These are phyloP conservation scores for Leccinum angustisporum DNA, from an alignment of 1,284 basidiomycete species.

Conservation along the genomic window DNA sequence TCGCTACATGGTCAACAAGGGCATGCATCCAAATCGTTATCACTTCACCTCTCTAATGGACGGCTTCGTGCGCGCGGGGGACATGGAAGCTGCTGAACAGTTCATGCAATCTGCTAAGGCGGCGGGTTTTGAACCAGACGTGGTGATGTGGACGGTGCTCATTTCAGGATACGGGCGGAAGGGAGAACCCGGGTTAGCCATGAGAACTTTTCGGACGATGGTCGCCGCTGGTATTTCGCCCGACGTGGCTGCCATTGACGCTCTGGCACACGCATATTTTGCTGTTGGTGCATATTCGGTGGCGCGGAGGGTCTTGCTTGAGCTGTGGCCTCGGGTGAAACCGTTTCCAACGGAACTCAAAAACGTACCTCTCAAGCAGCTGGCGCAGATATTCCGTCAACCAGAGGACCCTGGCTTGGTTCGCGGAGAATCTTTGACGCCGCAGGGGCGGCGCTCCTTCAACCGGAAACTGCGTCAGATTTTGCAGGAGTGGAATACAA, in stretches of 20 bases:
- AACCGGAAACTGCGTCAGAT: slow-evolving; percentile 30
- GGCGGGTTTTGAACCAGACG: slow-evolving; percentile 52
- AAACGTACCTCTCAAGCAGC: slow-evolving; percentile 41
- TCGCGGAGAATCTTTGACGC: slow-evolving; percentile 21
- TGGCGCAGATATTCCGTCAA: slow-evolving; percentile 45
- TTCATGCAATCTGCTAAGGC: slow-evolving; percentile 51
- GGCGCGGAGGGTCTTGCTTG: slow-evolving; percentile 54
- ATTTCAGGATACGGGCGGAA: slow-evolving; percentile 63
- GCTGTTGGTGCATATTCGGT: slow-evolving; percentile 48
- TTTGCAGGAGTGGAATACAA: slow-evolving; percentile 23
- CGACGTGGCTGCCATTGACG: slow-evolving; percentile 66
- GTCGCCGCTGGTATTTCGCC: slow-evolving; percentile 57
- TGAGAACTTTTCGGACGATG: slow-evolving; percentile 62
- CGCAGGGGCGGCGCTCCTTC: slow-evolving; percentile 33
- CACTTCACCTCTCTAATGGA: slow-evolving; percentile 73
- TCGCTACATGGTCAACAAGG: slow-evolving; percentile 55
- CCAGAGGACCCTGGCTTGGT: slow-evolving; percentile 10
- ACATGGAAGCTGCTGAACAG: slow-evolving; percentile 51
- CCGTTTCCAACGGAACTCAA: slow-evolving; percentile 54
- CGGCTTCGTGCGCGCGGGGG: slow-evolving; percentile 54
- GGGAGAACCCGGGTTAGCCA: slow-evolving; percentile 53
- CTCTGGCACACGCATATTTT: slow-evolving; percentile 65
- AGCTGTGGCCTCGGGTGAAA: slow-evolving; percentile 64
- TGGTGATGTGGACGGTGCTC: slow-evolving; percentile 71
- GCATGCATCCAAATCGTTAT: slow-evolving; percentile 64